Conservation (phyloP, 345 rosid genomes). For the Angophora floribunda region DNA sequence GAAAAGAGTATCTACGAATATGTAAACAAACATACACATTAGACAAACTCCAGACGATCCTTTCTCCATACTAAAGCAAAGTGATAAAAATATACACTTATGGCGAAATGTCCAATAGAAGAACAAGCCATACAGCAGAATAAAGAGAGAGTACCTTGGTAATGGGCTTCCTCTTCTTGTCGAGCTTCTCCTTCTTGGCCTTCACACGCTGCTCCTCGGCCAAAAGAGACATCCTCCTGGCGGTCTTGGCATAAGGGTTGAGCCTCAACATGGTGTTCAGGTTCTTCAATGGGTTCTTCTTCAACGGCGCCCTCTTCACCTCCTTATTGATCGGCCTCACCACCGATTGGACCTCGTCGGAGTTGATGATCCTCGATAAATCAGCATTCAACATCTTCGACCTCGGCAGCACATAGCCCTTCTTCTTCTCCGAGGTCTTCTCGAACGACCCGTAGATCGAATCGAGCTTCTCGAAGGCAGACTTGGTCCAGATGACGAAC, state of each 20-base stretch:
- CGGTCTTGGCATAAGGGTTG: constrained; percentile 10
- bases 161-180: constrained; percentile 6
- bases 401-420: constrained; percentile 5
- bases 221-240: constrained; percentile 9
- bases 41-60: not conserved
- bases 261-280: constrained; percentile 7
- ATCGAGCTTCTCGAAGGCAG: constrained; percentile 38
- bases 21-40: not conserved
- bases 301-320: constrained; percentile 2
- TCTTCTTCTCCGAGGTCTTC: constrained; percentile 7
- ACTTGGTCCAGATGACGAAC: constrained; percentile 38
- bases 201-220: constrained; percentile 7
- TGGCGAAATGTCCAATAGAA: not conserved
- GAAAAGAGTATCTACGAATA: not conserved
- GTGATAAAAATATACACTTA: not conserved
- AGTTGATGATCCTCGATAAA: constrained; percentile 19
- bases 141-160: not conserved
- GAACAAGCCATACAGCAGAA: not conserved
- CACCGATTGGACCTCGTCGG: constrained; percentile 41
- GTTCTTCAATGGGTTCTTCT: constrained; percentile 11
- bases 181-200: constrained; percentile 12
- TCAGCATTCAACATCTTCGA: constrained; percentile 11
- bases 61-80: not conserved
- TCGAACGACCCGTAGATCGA: constrained; percentile 35
- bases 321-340: constrained; percentile 11